Evolutionary conservation across 106 monocot genomes (phyloP), one percentile per base, ranked within the genome.

Genomic region (Iris macrosiphon): DNA sequence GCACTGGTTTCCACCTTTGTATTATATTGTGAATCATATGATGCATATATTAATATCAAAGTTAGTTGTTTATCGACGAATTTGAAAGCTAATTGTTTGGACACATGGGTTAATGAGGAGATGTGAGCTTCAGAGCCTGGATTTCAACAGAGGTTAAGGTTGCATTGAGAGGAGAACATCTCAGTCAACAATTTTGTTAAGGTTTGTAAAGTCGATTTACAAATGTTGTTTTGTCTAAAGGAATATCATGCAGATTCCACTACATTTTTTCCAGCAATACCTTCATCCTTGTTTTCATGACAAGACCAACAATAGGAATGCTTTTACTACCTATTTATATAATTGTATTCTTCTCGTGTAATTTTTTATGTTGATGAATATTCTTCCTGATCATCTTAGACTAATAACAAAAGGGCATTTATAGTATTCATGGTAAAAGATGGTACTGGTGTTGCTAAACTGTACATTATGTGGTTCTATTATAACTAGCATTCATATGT

Each of bases 161-260:
- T 77, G 64, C 76, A 60, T 62, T 77, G 67, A 74, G 67, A 63
- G 70, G 66, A 71, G 68, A 81, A 49, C 57, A 74, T 71, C 74
- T 59, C 40, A 73, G 45, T 85, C 85, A 62, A 70, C 77, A 63
- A 31, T 64, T 66, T 32, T 69, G 56, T 73, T 57, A 70, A 86
- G 85, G 85, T 86, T 86, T 86, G 85, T 86, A 31, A 69, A 62
- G 66, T 75, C 69, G 72, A 59, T 77, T 59, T 60, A 69, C 29
- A 54, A 66, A 66, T 69, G 61, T 67, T 37, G 40, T 65, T 48
- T 68, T 59, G 11, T 65, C 42, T 46, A 26, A 44, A 54, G 49
- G 22, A 52, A 40, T 54, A 57, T 34, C 40, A 35, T 45, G 52
- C 18, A 22, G 14, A 7, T 45, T 59, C 11, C 15, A 45, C 15